Percentiles rank a stretch among this genome's conserved stretches.
These are phyloP conservation scores for Ceratocystis diversiconidia DNA, from an alignment of 2,329 filamentous ascomycete species.

Conservation along the genomic window DNA sequence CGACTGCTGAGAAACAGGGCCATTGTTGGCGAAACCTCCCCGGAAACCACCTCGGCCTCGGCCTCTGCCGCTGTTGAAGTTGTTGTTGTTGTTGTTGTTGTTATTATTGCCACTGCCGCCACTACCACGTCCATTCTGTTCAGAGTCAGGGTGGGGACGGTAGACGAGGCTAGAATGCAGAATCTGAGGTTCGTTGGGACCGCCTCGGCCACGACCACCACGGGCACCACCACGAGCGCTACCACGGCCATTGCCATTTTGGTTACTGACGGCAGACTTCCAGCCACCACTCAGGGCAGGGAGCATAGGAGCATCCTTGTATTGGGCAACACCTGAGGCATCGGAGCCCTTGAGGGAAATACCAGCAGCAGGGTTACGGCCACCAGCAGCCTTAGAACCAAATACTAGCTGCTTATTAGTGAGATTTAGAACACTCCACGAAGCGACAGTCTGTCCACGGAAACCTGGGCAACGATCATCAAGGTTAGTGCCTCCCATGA, in stretches of 20 bases:
- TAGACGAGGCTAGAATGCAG: conserved; percentile 17
- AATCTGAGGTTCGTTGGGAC: conserved; percentile 20
- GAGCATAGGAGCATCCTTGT: conserved; percentile 41
- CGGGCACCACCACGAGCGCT: conserved; percentile 22
- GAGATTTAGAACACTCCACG: conserved; percentile 79
- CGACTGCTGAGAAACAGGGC: conserved; percentile 11
- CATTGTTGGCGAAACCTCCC: conserved; percentile 8
- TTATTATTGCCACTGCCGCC: conserved; percentile 10
- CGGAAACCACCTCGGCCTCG: conserved; percentile 23
- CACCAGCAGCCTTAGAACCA: conserved; percentile 41
- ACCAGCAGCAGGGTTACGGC: background rate
- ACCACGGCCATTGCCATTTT: conserved; percentile 10
- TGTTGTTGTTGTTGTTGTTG: conserved; percentile 24
- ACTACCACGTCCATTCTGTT: conserved; percentile 19
- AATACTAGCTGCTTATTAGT: conserved; percentile 68
- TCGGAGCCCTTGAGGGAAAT: conserved; percentile 27
- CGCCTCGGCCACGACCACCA: conserved; percentile 17
- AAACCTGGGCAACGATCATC: conserved; percentile 84
- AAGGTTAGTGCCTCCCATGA: conserved; percentile 93
- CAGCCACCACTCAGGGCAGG: conserved; percentile 42
- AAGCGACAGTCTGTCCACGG: conserved; percentile 80
- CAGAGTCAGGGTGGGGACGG: conserved; percentile 16
- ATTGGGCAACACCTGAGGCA: conserved; percentile 47
- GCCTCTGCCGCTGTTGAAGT: conserved; percentile 17
- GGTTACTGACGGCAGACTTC: conserved; percentile 25